Base-by-base conservation (phyloP, 2,329 filamentous ascomycete genomes). In the Cladophialophora yegresii region DNA sequence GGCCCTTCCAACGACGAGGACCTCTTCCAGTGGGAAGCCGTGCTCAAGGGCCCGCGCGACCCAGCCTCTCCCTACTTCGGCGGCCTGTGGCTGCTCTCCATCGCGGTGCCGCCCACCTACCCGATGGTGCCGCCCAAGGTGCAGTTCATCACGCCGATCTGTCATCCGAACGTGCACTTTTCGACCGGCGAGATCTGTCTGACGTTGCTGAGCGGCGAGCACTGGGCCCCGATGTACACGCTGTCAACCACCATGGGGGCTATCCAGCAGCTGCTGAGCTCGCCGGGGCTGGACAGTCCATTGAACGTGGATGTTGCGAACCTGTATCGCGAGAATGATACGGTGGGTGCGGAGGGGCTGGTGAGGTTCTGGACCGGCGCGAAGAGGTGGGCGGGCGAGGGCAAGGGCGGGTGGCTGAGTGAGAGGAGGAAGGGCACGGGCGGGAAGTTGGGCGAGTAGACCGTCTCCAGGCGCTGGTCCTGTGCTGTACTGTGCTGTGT, bases 141-240 rank as follows among this genome's bases (percentile, higher is more conserved):
- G 70, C 82, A 79, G 63, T 99, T 99, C 80, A 80, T 83, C n/a
- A 99, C 92, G 40, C 86, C 87, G 67, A 87, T 96, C 70, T 90
- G 91, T 72, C 92, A 96, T 80, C 88, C 93, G 54, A 97, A 97
- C 77, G 87, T 89, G 53, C 80, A 84, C 67, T 87, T 86, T 75
- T 80, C 81, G 45, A 92, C 87, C 2, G 95, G 95, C 71, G 93
- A 97, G 78, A 95, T 99, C 74, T 99, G 95, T 77, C 86, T 98
- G 30, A 95, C 97, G 74, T 83, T 98, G 67, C 83, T 99, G 57
- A 87, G 85, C 65, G 81, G 80, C 0, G 78, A 81, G 73, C 84
- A 88, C 20, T 98, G 93, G 93, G 89, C 90, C 64, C 91, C 93
- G 0, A 87, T 91, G 20, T 95, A 96, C 77, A 93, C 89, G 47